phyloP scores from a whole-genome alignment of 192 early-diverging fungal species.

The Rhizophlyctis rosea region DNA sequence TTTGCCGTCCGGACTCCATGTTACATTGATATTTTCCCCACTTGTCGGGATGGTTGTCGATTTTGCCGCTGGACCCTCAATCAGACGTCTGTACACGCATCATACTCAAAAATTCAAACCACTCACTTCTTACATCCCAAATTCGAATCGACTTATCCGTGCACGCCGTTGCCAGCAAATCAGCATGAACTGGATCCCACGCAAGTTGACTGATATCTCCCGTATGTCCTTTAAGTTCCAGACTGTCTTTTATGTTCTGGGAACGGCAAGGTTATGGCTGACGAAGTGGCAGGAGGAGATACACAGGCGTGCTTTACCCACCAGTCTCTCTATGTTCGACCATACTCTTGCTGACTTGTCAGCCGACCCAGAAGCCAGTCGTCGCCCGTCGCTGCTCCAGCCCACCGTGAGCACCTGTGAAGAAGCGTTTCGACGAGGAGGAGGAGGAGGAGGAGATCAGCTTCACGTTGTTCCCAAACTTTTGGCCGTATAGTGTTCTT shows the following conservation, averaged over 20 bases:
- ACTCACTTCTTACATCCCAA: slow-evolving; percentile 75
- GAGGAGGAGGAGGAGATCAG: no score
- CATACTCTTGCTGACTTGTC: slow-evolving; percentile 74
- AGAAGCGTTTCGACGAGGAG: no score
- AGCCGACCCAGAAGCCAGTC: slow-evolving; percentile 68
- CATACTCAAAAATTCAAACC: slow-evolving; percentile 4
- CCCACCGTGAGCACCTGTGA: slow-evolving; percentile 64
- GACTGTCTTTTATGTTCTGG: slow-evolving; percentile 45
- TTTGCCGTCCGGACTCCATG: slow-evolving; percentile 76
- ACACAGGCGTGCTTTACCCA: slow-evolving; percentile 16
- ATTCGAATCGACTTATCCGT: slow-evolving; percentile 74
- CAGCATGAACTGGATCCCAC: slow-evolving; percentile 74
- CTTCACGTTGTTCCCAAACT: no score
- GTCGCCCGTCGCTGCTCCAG: slow-evolving; percentile 69
- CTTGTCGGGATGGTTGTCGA: slow-evolving; percentile 60
- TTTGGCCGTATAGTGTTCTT: no score
- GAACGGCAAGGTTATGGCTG: background rate
- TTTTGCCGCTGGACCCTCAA: slow-evolving; percentile 21
- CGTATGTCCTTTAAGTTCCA: slow-evolving; percentile 70
- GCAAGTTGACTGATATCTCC: slow-evolving; percentile 76
- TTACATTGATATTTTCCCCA: slow-evolving; percentile 84
- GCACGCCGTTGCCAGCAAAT: slow-evolving; percentile 70
- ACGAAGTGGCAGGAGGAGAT: background rate
- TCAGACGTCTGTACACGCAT: background rate
- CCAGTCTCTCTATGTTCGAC: slow-evolving; percentile 54